Base-by-base conservation (phyloP, 1,284 basidiomycete genomes). In the Microbotryum saponariae region DNA sequence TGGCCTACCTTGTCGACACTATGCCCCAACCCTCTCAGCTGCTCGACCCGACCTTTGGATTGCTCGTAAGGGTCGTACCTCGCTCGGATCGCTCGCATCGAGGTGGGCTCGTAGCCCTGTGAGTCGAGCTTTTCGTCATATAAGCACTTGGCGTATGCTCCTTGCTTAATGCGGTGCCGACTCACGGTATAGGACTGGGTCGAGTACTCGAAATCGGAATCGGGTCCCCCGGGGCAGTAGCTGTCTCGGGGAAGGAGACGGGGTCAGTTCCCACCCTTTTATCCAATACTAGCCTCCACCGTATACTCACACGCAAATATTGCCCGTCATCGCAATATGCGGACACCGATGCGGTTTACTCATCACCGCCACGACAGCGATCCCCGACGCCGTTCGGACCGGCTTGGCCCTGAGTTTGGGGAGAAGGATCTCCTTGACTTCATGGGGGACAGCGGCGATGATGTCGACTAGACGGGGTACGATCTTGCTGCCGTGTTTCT, bases 311-410 rank as follows among this genome's bases (percentile, higher is more conserved):
- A 98, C 94, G 78, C 96, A 98, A 57, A 99, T 97, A 74, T 98
- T 97, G n/a, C 96, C 96, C 0, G 96, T 99, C 88, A 99, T 94
- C 7, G 96, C 96, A 63, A 99, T 98, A 77, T 99, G 96, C 6
- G 96, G 96, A 79, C 96, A 99, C 56, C 96, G 84, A 80, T 99
- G 96, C 3, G 96, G 96, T 75, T 98, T 99, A 81, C 93, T 97
- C 96, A 99, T 99, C 46, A 99, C 94, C 6, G 96, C 96, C 6
- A 99, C 96, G 20, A 98, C 96, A 1, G 96, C 96, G 62, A 96
- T 94, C 89, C 96, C 96, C 76, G 89, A 93, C 3, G 96, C 96
- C n/a, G 93, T 97, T 69, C 96, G 81, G 58, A 99, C 91, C 7
- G 96, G 96, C 71, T 97, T 85, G 18, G 96, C 96, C 71, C 86